phyloP scores from a whole-genome alignment of 129 eudicot genomes.

The Rutidosis leptorrhynchoides region DNA sequence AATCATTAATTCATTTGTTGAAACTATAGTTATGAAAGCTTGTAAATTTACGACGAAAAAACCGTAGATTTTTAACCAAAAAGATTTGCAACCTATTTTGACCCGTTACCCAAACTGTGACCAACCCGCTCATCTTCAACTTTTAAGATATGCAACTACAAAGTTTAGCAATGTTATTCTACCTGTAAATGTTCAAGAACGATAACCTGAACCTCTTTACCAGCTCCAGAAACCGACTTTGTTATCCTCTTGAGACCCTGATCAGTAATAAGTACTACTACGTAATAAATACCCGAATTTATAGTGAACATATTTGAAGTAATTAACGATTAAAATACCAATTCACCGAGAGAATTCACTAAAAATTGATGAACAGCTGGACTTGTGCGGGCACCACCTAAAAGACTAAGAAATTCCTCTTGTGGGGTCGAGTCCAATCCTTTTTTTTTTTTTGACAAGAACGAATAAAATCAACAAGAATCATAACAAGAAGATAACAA shows the following conservation, averaged over 20 bases:
- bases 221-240: constrained; percentile 76
- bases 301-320: too few species aligned
- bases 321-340: constrained; percentile 58
- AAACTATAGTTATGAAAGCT: not conserved
- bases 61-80: not conserved
- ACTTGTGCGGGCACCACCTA: constrained; percentile 97
- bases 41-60: not conserved
- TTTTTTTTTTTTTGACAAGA: constrained; percentile 31
- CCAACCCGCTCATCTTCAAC: not conserved
- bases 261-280: too few species aligned
- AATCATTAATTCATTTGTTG: not conserved
- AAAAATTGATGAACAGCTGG: constrained; percentile 95
- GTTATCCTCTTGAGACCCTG: constrained; percentile 92
- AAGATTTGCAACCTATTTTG: not conserved
- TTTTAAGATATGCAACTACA: constrained; percentile 1
- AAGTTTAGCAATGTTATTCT: constrained; percentile 10
- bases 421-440: constrained; percentile 92
- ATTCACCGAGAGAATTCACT: constrained; percentile 88
- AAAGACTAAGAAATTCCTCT: constrained; percentile 91
- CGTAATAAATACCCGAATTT: too few species aligned
- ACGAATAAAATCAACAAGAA: constrained; percentile 17
- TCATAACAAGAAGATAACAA: constrained; percentile 2
- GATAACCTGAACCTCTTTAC: constrained; percentile 86
- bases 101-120: too few species aligned
- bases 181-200: constrained; percentile 96